phyloP scores from a whole-genome alignment of 192 early-diverging fungal species.

The Coemansia sp. region DNA sequence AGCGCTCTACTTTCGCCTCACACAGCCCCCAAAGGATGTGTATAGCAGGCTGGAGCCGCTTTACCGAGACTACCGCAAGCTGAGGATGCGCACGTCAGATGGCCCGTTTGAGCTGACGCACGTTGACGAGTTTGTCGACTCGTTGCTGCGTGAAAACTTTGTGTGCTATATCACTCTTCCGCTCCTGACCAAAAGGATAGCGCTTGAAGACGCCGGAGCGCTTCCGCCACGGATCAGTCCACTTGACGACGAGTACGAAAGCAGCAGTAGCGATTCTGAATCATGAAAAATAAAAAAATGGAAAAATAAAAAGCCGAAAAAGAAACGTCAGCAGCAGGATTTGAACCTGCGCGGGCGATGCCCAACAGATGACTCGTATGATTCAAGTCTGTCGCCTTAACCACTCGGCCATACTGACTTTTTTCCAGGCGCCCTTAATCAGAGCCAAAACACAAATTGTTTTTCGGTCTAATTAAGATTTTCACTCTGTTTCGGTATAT shows the following conservation, averaged over 20 bases:
- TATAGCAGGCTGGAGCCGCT: conserved; percentile 86
- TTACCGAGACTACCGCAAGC: conserved; percentile 82
- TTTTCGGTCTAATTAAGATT: too few relatives aligned
- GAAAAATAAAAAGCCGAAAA: background rate
- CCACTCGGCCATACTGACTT: conserved; percentile 33
- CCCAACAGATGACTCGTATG: conserved; percentile 21
- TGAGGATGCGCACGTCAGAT: conserved; percentile 54
- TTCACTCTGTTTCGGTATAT: too few relatives aligned
- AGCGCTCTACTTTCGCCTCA: conserved; percentile 86
- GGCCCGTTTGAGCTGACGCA: conserved; percentile 57
- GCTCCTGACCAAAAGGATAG: conserved; percentile 70
- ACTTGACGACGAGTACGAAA: conserved; percentile 59
- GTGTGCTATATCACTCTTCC: conserved; percentile 92
- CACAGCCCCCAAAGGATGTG: conserved; percentile 69
- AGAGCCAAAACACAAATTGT: too few relatives aligned
- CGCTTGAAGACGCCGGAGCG: conserved; percentile 83
- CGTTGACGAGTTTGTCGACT: conserved; percentile 93
- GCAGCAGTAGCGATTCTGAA: conserved; percentile 10
- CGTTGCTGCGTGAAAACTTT: conserved; percentile 71
- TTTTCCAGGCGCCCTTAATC: too few relatives aligned
- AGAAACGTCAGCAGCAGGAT: conserved; percentile 34
- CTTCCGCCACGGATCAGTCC: conserved; percentile 77
- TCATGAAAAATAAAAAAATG: too few relatives aligned
- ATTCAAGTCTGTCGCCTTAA: conserved; percentile 34
- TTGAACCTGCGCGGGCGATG: conserved; percentile 46